phyloP scores from a whole-genome alignment of 768 basidiomycete genomes.

The Trametes maxima region DNA sequence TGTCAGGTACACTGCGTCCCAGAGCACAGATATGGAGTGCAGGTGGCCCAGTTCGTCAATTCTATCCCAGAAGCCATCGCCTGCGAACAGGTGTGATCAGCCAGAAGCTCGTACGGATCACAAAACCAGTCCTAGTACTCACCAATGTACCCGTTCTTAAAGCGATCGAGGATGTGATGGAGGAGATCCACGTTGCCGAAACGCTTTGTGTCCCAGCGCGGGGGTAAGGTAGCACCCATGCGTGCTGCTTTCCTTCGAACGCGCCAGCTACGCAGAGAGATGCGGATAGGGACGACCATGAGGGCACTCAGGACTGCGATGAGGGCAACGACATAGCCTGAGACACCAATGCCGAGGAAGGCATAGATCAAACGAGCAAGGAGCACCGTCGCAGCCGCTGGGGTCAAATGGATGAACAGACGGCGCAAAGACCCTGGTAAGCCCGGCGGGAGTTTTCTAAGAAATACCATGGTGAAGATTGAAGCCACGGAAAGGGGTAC shows the following conservation, averaged over 20 bases:
- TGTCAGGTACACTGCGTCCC: slow-evolving; percentile 25
- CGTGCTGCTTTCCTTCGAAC: not conserved
- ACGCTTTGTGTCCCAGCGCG: not conserved
- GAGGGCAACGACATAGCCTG: not conserved
- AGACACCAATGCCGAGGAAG: not conserved
- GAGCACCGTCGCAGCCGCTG: not conserved
- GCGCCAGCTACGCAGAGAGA: not conserved
- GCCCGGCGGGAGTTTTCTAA: not conserved
- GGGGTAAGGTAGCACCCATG: slow-evolving; percentile 4
- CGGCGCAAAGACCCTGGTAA: not conserved
- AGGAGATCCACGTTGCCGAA: slow-evolving; percentile 5
- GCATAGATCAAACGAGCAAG: not conserved
- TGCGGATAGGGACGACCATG: not conserved
- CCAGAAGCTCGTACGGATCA: not conserved
- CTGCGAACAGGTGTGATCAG: slow-evolving; percentile 18
- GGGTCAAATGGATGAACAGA: not conserved
- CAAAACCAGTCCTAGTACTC: not conserved
- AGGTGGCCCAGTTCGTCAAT: slow-evolving; percentile 29
- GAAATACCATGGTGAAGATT: not conserved
- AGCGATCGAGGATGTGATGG: not conserved
- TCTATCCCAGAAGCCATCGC: slow-evolving; percentile 28
- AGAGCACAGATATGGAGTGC: slow-evolving; percentile 20
- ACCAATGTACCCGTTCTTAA: slow-evolving; percentile 8
- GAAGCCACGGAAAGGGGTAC: not conserved
- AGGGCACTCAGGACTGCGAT: not conserved